A percentile compares a stretch with the other conserved stretches of the same genome.
Evolutionary conservation across 441 rosid genomes (phyloP).

Genomic region (Erodium moschatum): DNA sequence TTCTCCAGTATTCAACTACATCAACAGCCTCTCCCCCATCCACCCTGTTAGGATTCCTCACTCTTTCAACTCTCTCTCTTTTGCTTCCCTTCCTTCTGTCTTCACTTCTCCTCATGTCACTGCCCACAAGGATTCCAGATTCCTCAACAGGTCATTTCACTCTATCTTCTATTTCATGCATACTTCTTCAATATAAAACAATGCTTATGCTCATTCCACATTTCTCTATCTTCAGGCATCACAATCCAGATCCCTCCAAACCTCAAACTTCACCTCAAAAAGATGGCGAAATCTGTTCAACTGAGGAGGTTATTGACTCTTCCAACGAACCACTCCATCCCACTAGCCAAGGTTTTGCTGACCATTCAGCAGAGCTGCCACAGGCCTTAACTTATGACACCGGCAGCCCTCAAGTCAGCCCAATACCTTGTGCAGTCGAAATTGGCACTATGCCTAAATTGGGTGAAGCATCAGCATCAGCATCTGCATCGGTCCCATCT

Average conservation of each 20-base stretch:
- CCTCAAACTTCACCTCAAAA: conserved; percentile 29
- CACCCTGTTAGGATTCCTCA: conserved; percentile 64
- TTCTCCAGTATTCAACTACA: conserved; percentile 83
- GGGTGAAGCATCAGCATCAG: conserved; percentile 24
- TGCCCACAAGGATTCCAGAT: conserved; percentile 72
- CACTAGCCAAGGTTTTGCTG: conserved; percentile 38
- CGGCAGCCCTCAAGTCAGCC: conserved; percentile 44
- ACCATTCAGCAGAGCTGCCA: conserved; percentile 44
- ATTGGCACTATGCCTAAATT: conserved; percentile 21
- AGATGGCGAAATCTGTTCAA: conserved; percentile 23
- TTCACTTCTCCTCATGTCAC: conserved; percentile 46
- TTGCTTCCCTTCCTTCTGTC: conserved; percentile 48
- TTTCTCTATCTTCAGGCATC: conserved; percentile 36
- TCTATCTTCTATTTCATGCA: too few relatives aligned
- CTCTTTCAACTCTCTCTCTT: conserved; percentile 60
- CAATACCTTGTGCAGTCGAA: conserved; percentile 28
- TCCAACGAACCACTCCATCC: too few relatives aligned
- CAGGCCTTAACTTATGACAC: conserved; percentile 45
- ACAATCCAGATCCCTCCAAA: conserved; percentile 40
- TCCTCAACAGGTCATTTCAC: conserved; percentile 53
- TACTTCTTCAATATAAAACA: too few relatives aligned
- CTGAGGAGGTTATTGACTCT: conserved; percentile 26
- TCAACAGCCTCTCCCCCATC: conserved; percentile 89
- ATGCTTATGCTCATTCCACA: too few relatives aligned
- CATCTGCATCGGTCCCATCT: conserved; percentile 26